Evolutionary conservation across 352 stramenopile genomes (phyloP).

Genomic region (Pythium biforme): DNA sequence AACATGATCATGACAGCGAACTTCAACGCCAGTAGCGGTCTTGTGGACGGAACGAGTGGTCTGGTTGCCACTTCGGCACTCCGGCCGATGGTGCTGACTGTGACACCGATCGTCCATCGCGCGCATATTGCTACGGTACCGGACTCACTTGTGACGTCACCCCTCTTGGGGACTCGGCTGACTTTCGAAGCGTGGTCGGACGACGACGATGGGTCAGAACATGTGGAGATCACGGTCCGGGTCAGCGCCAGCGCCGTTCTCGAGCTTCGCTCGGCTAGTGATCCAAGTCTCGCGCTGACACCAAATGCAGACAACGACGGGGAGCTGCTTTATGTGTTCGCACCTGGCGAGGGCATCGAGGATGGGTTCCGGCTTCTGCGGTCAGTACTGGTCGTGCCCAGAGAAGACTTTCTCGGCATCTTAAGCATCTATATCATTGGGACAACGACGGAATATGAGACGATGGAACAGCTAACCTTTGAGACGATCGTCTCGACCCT

Average conservation of each 20-base stretch:
- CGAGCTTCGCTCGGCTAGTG: conserved; percentile 7
- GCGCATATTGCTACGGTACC: conserved; percentile 24
- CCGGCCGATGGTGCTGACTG: not conserved
- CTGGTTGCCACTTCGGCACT: not conserved
- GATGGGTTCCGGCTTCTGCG: not conserved
- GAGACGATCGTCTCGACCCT: not conserved
- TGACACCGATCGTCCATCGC: conserved; percentile 28
- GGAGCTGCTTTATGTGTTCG: conserved; percentile 2
- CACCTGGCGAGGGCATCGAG: not conserved
- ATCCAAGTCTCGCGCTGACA: not conserved
- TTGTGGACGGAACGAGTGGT: not conserved
- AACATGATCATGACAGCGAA: not conserved
- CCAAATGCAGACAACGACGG: not conserved
- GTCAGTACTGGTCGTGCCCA: conserved; percentile 15
- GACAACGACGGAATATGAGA: conserved; percentile 13
- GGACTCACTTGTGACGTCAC: conserved; percentile 28
- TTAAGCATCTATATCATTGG: conserved; percentile 10
- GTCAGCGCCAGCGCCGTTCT: conserved; percentile 13
- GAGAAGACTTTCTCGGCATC: conserved; percentile 20
- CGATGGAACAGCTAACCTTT: conserved; percentile 1
- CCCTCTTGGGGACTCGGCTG: conserved; percentile 25
- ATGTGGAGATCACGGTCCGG: not conserved
- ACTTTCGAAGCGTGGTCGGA: conserved; percentile 28
- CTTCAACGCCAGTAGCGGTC: not conserved
- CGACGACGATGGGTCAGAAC: conserved; percentile 19